Base-by-base conservation (phyloP, 2,329 filamentous ascomycete species). In the Cladosporium oxysporum region DNA sequence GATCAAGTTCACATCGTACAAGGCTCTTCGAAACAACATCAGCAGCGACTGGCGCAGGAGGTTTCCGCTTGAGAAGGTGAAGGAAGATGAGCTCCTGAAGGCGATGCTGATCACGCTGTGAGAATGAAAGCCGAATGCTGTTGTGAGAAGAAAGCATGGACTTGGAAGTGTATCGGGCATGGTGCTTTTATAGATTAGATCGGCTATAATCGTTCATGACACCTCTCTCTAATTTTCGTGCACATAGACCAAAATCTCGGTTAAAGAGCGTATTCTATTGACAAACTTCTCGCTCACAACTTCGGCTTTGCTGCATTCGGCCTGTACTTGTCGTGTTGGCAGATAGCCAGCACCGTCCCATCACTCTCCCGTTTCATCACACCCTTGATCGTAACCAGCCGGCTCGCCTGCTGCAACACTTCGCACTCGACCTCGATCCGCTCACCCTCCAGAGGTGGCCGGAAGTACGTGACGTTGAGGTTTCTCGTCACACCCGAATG, bases 391-490 rank as follows among this genome's bases (percentile, higher is more conserved):
- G 79, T 69, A 1, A 77, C 79, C 67, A 81, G 70, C 12, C 72
- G 74, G 72, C 79, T 80, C 11, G 81, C 81, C 31, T 80, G 70
- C 71, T 79, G 76, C 65, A 82, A 76, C 5, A 82, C 77, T 71
- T 81, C 78, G 66, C 79, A 78, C 68, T 82, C 80, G 29, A 83
- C 74, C 33, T 75, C 71, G 18, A 82, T 65, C 62, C 76, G 76
- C 33, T 76, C 69, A 0, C 81, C 82, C 59, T 79, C 73, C 4
- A 75, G 71, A 31, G 78, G 79, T 4, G 80, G 80, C 12, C 80
- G 70, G 44, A 84, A 66, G 67, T 83, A 83, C 2, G 78, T 81
- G 58, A 81, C 81, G 69, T 79, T 82, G 67, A 84, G 71, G 62
- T 72, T 78, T 44, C 78, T 66, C 44, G 72, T 77, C 10, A 83